Base-by-base conservation (phyloP, 257 asterid genomes). In the Galeopsis tetrahit region DNA sequence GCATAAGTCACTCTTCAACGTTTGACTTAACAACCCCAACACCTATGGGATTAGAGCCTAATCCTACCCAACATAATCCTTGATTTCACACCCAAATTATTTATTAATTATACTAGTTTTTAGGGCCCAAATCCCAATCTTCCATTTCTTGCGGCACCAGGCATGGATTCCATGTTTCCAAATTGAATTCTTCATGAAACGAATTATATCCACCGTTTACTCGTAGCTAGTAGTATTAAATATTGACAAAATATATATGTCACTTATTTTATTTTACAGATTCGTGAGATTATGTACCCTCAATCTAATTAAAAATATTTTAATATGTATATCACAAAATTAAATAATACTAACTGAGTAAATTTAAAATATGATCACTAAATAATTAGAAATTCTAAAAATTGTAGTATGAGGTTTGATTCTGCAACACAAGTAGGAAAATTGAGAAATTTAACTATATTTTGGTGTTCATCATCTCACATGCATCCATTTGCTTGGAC, bases 61-160 rank as follows among this genome's bases (percentile, higher is more conserved):
- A 53, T 42, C 63, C 28, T 2, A 42, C 43, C 21, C 34, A 33
- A 51, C 58, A 34, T 48, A 60, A 56, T 66, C 79, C 82, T 74
- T 72, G 33, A 74, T 42, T 53, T 42, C 75, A 69, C 71, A 55
- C 70, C 14, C 35, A 48, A 61, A 69, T 69, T 52, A 62, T 17
- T 17, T 31, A 62, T 60, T 63, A 66, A 73, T 57, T 34, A 7
- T 10, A 1, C 28, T 21, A 21, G 28, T 21, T 21, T 0, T 21
- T 21, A 10, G 21, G 73, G 64, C 83, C 78, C 87, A 21, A 83
- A 70, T 53, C 65, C 75, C 72, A 13, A 71, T 65, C 13, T 4
- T 71, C 85, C 86, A 52, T 10, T 31, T 70, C 80, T 55, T 82
- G 67, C 89, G 88, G 84, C 93, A 80, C 77, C 63, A 76, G 28